Base-by-base conservation (phyloP, 1,139 yeast species). In the Scheffersomyces illinoinensis region DNA sequence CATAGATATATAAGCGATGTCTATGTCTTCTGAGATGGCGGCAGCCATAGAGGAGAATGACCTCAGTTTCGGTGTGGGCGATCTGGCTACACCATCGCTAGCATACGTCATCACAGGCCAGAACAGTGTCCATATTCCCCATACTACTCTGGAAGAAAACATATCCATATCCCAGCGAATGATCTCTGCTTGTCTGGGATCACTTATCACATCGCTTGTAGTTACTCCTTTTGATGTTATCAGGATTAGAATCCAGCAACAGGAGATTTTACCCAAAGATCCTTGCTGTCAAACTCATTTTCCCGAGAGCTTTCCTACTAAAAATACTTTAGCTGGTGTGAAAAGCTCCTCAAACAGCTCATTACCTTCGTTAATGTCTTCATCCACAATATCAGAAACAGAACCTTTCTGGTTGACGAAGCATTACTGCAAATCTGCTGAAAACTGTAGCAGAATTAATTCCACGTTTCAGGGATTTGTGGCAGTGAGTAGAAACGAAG, bases 191-290 rank as follows among this genome's bases (percentile, higher is more conserved):
- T 90, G 97, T 68, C 84, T 90, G 54, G 99, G 99, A 2, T 91
- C 98, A 0, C 72, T 95, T n/a, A 72, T 93, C 49, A 95, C 98
- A 1, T 92, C 98, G 0, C 68, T 92, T 54, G 87, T 88, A 57
- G 90, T 93, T 47, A 95, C 98, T 1, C 99, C 99, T 0, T 89
- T 95, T 72, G 99, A 95, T 71, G 98, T 95, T 53, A 91, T 93
- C 0, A 78, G 98, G 61, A 91, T 95, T 49, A 83, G 99, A 59
- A 79, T 93, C 60, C 99, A 95, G 69, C 98, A 93, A 69, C 97
- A 93, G 69, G 91, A 87, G 64, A 78, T 90, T 59, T 73, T 89
- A 56, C 76, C 90, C 26, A 60, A 61, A 49, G 64, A 62, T 17
- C 68, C 69, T 24, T 78, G 82, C 62, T 78, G 83, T 61, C 67